Percentiles rank a stretch among this genome's conserved stretches.
phyloP scores from a whole-genome alignment of 2,329 filamentous ascomycete species.

The Microcera coccophila region DNA sequence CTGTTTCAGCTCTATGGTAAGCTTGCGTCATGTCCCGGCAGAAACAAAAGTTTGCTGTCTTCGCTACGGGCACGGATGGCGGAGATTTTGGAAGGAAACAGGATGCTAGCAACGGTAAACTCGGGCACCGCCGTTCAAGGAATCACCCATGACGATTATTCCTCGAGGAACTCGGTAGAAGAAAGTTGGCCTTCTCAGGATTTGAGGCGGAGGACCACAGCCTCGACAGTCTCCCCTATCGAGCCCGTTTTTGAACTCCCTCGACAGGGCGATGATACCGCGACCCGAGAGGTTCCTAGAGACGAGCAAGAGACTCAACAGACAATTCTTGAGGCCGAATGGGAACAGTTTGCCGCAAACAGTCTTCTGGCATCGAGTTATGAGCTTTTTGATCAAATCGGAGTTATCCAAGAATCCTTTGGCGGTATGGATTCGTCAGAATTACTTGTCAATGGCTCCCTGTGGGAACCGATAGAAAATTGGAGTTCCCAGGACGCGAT shows the following conservation, averaged over 20 bases:
- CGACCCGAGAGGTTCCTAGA: neutral
- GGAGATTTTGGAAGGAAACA: neutral
- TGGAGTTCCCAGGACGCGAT: neutral
- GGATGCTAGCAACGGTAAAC: neutral
- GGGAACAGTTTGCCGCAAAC: neutral
- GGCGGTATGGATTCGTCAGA: neutral
- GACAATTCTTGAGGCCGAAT: neutral
- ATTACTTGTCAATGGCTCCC: neutral
- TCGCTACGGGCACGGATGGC: neutral
- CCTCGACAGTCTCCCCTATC: too few species aligned
- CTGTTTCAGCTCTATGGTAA: slow-evolving; percentile 37
- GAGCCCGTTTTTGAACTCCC: too few species aligned
- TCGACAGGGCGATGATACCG: too few species aligned
- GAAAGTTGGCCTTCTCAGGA: neutral
- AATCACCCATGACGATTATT: neutral
- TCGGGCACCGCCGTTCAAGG: neutral
- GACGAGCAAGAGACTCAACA: neutral
- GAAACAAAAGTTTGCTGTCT: neutral
- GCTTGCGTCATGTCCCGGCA: slow-evolving; percentile 27
- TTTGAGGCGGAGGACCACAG: neutral
- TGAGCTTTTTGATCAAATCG: neutral
- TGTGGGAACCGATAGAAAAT: neutral
- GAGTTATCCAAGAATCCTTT: neutral
- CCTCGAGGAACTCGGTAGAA: neutral
- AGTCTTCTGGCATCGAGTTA: neutral